Base-by-base conservation (phyloP, 805 yeast genomes). In the Sugiyamaella valdiviana region DNA sequence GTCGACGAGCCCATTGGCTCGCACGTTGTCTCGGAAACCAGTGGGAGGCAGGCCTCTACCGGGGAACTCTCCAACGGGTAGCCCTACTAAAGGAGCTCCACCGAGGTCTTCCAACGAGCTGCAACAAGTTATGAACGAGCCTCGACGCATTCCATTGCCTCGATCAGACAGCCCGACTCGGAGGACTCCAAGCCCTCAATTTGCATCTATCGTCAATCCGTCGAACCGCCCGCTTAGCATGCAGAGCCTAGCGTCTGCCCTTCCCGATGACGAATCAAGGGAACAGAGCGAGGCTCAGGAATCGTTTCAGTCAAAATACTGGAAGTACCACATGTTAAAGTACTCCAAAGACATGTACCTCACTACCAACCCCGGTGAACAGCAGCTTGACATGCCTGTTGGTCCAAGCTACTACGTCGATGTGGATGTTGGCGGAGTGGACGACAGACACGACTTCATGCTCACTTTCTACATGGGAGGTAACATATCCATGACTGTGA, bases 331-430 rank as follows among this genome's bases (percentile, higher is more conserved):
- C 58, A 66, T 82, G 4, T 59, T 79, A 20, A 73, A 70, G 46
- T 66, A 79, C 45, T 79, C 80, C 9, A 72, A 70, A 36, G 80
- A 77, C 54, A 64, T 80, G 42, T 82, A 81, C 58, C 58, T 83
- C 41, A 75, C 88, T 1, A 83, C 90, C 0, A 83, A 80, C 55
- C 89, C 89, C 0, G 80, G 79, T 19, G 63, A 70, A 16, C 73
- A 76, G 52, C 88, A 83, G 59, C 62, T 77, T 35, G 75, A 73
- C 53, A 76, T 83, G 46, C 67, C 84, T 26, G 70, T 72, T 54
- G 85, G 79, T 0, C 88, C 88, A 0, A 80, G 85, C 2, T 80
- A 77, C 57, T 77, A 73, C 55, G 77, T 82, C 14, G 55, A 50
- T 10, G 44, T 51, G 9, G 36, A 32, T 16, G 14, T 16, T 12